Base-by-base conservation (phyloP, 1,284 basidiomycete species). In the Tilletia indica region DNA sequence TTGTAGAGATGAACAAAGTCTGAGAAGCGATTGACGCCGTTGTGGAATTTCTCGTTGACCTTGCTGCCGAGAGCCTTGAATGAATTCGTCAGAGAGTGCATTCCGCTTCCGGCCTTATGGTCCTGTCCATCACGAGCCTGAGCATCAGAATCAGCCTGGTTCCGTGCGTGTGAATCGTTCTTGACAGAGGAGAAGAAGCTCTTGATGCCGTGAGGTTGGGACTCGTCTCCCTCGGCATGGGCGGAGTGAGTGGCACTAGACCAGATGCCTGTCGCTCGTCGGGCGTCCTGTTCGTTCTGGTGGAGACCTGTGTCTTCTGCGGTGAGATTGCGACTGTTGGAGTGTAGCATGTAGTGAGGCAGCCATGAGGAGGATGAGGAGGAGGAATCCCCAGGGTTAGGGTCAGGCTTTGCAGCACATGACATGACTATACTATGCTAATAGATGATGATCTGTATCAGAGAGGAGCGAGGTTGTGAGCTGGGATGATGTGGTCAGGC, bases 21-120 rank as follows among this genome's bases (percentile, higher is more conserved):
- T 36, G 54, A 58, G n/a, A 54, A 11, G 38, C 68, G 42, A 36
- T n/a, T 45, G 39, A 12, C 48, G 36, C 68, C 68, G 21, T 69
- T 49, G n/a, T 69, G 54, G 47, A 54, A 34, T 25, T 69, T 69
- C 49, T 69, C 47, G 48, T 51, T 21, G n/a, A 69, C 31, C 47
- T 49, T 69, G 68, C 38, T 36, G 4, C 68, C 68, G 19, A 69
- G 45, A 19, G 39, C 39, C 61, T 69, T 69, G 68, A 69, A 69
- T 5, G 54, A 58, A n/a, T 69, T 45, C 19, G 61, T 42, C 3
- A 69, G 48, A 54, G 47, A 54, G 34, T 49, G 25, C n/a, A 49
- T 54, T 14, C 66, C 49, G 4, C 21, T 31, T 21, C 45, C 49
- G n/a, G 45, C 49, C 63, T 31, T 66, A 8, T 19, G 51, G 6